Evolutionary conservation across 345 rosid species (phyloP).

Genomic region (Tarenaya hassleriana): DNA sequence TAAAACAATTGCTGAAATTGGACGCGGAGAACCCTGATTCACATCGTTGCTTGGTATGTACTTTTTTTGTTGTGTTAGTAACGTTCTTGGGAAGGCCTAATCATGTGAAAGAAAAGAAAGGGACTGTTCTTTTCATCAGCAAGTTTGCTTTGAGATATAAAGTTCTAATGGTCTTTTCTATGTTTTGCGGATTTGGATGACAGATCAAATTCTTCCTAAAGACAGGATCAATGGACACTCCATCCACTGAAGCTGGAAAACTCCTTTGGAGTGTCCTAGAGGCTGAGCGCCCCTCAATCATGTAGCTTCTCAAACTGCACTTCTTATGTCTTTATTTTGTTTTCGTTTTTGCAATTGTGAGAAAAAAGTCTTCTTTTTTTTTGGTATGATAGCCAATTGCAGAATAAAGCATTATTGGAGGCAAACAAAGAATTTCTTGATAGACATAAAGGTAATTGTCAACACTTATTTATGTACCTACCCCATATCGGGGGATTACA

Average conservation of each 20-base stretch:
- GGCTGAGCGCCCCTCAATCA: constrained; percentile 80
- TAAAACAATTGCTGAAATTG: constrained; percentile 76
- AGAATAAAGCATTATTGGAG: constrained; percentile 62
- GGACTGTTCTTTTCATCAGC: no score
- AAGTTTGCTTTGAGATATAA: not conserved
- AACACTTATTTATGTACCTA: constrained; percentile 15
- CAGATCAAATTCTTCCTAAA: constrained; percentile 85
- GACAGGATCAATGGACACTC: constrained; percentile 53
- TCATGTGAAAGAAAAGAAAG: not conserved
- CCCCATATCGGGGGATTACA: not conserved
- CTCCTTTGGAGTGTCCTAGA: constrained; percentile 85
- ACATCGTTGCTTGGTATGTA: constrained; percentile 78
- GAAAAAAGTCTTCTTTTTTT: constrained; percentile 16
- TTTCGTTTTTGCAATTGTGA: constrained; percentile 1
- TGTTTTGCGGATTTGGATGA: constrained; percentile 16
- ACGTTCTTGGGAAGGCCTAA: constrained; percentile 12
- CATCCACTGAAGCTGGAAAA: constrained; percentile 64
- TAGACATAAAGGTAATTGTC: constrained; percentile 59
- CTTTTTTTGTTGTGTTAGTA: constrained; percentile 3
- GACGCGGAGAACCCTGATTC: constrained; percentile 87
- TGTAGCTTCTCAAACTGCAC: constrained; percentile 39
- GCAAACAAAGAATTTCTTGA: constrained; percentile 69
- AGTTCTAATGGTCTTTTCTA: constrained; percentile 7
- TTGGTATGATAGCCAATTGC: constrained; percentile 58
- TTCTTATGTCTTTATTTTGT: not conserved